Evolutionary conservation across 2,329 filamentous ascomycete genomes (phyloP), one percentile per base, ranked within the genome.

Genomic region (Coleophoma eucalyptorum): DNA sequence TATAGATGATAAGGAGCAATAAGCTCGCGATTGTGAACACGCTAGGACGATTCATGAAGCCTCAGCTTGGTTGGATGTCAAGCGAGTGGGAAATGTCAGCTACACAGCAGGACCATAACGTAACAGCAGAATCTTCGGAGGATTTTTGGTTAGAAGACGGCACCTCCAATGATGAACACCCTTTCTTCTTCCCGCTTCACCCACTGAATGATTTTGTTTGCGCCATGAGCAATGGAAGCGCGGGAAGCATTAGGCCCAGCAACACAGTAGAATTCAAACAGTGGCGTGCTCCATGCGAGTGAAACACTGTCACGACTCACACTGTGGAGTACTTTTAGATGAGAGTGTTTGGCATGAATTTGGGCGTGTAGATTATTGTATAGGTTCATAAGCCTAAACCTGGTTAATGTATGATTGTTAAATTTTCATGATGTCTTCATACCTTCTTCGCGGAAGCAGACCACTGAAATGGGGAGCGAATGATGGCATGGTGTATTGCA

Each of bases 131-230:
- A 8, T 26, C 26, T 5, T 26, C 10, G 18, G 43, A 38, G 19
- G 13, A 16, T 33, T 41, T 11, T 12, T 49, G 20, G 12, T 46
- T 59, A 67, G 43, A 87, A 87, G 59, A 97, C 93, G 41, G 92
- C 94, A n/a, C 94, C 95, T 1, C 94, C 94, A 65, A 99, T 94
- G 53, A 99, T 96, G 65, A 99, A 99, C 5, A 97, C 74, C 51
- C 94, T 78, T 69, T 97, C 92, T 69, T 97, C 93, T 70, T 99
- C 94, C 58, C 85, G 79, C 65, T 89, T 86, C 2, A 93, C 87
- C 92, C 93, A 99, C 64, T 94, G 89, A 5, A 95, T 85, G 46
- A 99, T 83, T 70, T 87, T 86, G 65, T 94, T 96, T 33, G 92
- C 93, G 11, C 87, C 90, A 66, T 93, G 87, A 10, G 90, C 89